Percentiles rank a stretch among this genome's conserved stretches.
Conservation (phyloP, 306 rosid species). For the Medicago lupulina region DNA sequence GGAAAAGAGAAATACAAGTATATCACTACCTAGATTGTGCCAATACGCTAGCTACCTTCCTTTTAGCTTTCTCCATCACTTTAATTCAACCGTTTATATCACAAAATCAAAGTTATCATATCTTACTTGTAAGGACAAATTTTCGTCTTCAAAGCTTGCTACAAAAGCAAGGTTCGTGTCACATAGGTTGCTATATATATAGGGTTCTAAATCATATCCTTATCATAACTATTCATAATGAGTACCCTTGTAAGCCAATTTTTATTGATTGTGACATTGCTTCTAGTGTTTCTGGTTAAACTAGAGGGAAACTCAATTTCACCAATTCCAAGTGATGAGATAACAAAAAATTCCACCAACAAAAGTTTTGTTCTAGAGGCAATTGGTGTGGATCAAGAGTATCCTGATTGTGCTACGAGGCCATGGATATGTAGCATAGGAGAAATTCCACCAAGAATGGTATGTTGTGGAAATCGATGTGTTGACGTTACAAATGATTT, state of each 20-base stretch:
- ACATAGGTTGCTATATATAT: background rate
- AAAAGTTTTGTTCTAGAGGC: background rate
- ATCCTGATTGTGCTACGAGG: background rate
- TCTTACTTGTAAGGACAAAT: no score
- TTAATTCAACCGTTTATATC: no score
- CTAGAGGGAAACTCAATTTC: constrained; percentile 21
- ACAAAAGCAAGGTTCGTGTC: no score
- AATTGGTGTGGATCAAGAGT: constrained; percentile 4
- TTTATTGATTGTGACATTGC: constrained; percentile 26
- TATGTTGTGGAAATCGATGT: constrained; percentile 64
- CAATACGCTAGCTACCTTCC: no score
- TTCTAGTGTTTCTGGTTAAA: constrained; percentile 26
- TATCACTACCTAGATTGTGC: no score
- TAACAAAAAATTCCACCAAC: constrained; percentile 19
- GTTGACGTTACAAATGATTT: constrained; percentile 49
- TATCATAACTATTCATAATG: constrained; percentile 16
- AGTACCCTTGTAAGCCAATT: constrained; percentile 9
- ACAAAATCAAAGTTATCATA: no score
- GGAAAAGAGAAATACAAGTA: no score
- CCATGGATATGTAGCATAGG: constrained; percentile 48
- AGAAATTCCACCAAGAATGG: constrained; percentile 3
- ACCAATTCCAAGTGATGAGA: background rate
- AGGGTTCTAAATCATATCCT: background rate
- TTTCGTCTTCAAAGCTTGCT: no score
- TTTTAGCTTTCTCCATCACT: no score